Percentiles rank a stretch among this genome's conserved stretches.
Conservation (phyloP, 306 rosid species). For the Vachellia collinsii region DNA sequence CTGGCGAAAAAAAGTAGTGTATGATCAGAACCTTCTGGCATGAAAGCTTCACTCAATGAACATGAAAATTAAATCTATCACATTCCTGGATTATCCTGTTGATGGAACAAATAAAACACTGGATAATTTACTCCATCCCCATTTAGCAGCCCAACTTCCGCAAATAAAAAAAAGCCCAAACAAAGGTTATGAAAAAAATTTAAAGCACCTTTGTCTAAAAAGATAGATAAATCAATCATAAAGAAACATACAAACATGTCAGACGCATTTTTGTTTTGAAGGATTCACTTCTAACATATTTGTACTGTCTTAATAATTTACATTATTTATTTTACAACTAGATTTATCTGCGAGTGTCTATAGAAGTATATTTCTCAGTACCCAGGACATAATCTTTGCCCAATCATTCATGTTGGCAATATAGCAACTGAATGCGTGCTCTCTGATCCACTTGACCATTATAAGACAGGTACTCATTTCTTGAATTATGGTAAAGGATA, state of each 20-base stretch:
- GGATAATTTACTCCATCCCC: constrained; percentile 9
- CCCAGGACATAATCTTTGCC: constrained; percentile 19
- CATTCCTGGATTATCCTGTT: background rate
- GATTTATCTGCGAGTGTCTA: background rate
- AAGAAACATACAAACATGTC: background rate
- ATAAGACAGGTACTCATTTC: background rate
- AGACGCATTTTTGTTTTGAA: background rate
- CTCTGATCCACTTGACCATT: constrained; percentile 8
- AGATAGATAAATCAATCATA: background rate
- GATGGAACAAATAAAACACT: background rate
- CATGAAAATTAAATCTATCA: background rate
- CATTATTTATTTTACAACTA: background rate
- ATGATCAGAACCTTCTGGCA: background rate
- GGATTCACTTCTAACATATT: background rate
- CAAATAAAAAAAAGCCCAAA: background rate
- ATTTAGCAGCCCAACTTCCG: constrained; percentile 23
- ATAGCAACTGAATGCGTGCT: constrained; percentile 6
- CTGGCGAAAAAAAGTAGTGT: background rate
- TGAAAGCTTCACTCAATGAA: background rate
- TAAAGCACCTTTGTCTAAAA: background rate
- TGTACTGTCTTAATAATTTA: background rate
- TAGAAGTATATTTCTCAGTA: background rate
- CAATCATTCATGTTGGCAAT: constrained; percentile 21
- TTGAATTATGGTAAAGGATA: background rate
- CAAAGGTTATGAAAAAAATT: background rate